Evolutionary conservation across 2,329 filamentous ascomycete genomes (phyloP), one percentile per base, ranked within the genome.

Genomic region (Aspergillus puulaauensis): DNA sequence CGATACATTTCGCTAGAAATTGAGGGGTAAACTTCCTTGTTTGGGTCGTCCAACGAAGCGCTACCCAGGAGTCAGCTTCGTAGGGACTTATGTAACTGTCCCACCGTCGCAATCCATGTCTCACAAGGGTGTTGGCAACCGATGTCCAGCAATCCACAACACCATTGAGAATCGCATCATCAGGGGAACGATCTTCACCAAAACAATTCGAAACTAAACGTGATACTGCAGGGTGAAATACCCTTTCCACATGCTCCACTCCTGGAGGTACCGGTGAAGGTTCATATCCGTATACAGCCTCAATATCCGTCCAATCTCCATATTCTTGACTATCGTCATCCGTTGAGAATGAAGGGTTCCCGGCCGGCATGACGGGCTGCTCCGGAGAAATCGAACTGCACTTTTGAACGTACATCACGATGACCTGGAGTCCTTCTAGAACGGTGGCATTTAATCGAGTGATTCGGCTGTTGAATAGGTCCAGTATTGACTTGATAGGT

Each of bases 251-350:
- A 48, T 71, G 66, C 46, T 68, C 64, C 37, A 74, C 65, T 23
- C 63, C 70, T 49, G 35, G 33, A 24, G 60, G 63, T 14, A 64
- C 46, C 39, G 64, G 56, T 27, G 65, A 56, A 27, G 50, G 46
- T 39, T 73, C 66, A 24, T 73, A 70, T 7, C 71, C 63, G 43
- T 76, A 73, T 3, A 71, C 66, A 40, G 82, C 80, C 56, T 83
- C 80, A 50, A 86, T 74, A 19, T 78, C 83, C 21, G 79, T 75
- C 74, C 81, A 84, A 58, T 85, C 83, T 31, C 85, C 85, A 64
- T 85, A 87, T 47, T 87, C 85, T 67, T 88, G 86, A 61, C 85
- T 87, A 53, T 88, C 86, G 52, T 87, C 84, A 54, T 78, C 82
- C 5, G 64, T 64, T 24, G 76, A 66, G 14, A 57, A 54, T n/a